Percentiles rank a stretch among this genome's conserved stretches.
Evolutionary conservation across 2,329 filamentous ascomycete species (phyloP).

Genomic region (Microdochium nivale): DNA sequence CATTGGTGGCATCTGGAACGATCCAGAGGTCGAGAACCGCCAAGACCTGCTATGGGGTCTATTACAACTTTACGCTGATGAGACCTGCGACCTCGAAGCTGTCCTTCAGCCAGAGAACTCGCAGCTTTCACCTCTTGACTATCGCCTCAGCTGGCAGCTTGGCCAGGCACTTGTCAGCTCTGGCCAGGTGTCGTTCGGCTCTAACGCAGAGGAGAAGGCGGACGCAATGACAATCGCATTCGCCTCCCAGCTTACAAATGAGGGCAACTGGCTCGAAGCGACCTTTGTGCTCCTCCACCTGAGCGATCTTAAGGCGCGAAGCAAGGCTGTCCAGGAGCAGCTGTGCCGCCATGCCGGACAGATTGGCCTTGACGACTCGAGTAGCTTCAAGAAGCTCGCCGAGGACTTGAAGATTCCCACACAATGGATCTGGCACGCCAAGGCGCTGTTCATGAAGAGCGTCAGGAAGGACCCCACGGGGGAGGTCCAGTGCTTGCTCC

Average conservation of each 20-base stretch:
- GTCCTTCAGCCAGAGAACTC: conserved; percentile 70
- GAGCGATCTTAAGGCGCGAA: conserved; percentile 52
- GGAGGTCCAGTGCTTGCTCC: conserved; percentile 74
- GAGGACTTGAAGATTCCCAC: conserved; percentile 62
- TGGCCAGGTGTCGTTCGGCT: conserved; percentile 42
- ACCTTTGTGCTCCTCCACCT: conserved; percentile 73
- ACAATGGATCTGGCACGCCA: conserved; percentile 79
- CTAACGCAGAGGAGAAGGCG: conserved; percentile 48
- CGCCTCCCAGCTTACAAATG: conserved; percentile 51
- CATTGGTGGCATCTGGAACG: conserved; percentile 50
- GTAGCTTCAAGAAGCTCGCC: conserved; percentile 50
- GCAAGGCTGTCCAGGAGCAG: conserved; percentile 62
- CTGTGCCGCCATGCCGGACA: conserved; percentile 62
- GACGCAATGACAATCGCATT: conserved; percentile 62
- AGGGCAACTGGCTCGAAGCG: conserved; percentile 60
- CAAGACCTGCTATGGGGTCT: conserved; percentile 85
- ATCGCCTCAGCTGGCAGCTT: conserved; percentile 78
- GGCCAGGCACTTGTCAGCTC: conserved; percentile 54
- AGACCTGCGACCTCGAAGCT: conserved; percentile 51
- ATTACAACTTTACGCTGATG: conserved; percentile 68
- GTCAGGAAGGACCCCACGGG: conserved; percentile 57
- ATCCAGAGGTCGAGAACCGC: conserved; percentile 45
- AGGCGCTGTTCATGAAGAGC: conserved; percentile 73
- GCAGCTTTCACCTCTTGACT: conserved; percentile 65
- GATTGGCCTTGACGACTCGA: conserved; percentile 50